These are phyloP conservation scores for Xylariaceae sp. DNA, from an alignment of 2,329 filamentous ascomycete genomes.

Conservation along the genomic window DNA sequence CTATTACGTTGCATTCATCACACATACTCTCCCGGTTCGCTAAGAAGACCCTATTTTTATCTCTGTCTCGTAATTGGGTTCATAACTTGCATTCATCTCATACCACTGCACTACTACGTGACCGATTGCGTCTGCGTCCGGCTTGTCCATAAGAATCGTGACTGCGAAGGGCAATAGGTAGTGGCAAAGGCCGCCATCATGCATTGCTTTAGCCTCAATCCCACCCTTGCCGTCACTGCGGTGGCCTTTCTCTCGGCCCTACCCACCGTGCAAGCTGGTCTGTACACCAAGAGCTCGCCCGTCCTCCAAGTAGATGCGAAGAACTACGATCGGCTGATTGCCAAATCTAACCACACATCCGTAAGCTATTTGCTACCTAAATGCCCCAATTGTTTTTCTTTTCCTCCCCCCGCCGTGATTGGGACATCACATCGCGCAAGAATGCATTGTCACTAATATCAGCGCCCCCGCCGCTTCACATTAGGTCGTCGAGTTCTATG, in stretches of 20 bases:
- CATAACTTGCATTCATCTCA: background rate
- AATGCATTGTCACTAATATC: slow-evolving; percentile 3
- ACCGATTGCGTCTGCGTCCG: no score
- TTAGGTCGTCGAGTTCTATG: slow-evolving; percentile 78
- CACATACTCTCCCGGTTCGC: background rate
- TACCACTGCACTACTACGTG: background rate
- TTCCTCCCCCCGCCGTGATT: no score
- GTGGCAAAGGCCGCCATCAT: slow-evolving; percentile 33
- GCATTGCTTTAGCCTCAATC: slow-evolving; percentile 43
- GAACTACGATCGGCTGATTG: slow-evolving; percentile 76
- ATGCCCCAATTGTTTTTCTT: background rate
- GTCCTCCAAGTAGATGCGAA: slow-evolving; percentile 77
- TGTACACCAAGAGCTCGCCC: slow-evolving; percentile 83
- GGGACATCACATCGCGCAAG: background rate
- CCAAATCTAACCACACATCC: slow-evolving; percentile 84
- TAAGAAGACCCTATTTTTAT: background rate
- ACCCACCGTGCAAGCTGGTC: slow-evolving; percentile 57
- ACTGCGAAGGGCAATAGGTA: background rate
- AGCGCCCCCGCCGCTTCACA: background rate
- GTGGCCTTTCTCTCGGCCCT: slow-evolving; percentile 60
- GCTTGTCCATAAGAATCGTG: background rate
- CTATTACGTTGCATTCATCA: background rate
- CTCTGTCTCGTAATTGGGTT: background rate
- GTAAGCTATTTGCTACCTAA: slow-evolving; percentile 62
- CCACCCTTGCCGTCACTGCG: slow-evolving; percentile 49